Evolutionary conservation across 345 rosid species (phyloP), one percentile per base, ranked within the genome.

Genomic region (Adansonia digitata): DNA sequence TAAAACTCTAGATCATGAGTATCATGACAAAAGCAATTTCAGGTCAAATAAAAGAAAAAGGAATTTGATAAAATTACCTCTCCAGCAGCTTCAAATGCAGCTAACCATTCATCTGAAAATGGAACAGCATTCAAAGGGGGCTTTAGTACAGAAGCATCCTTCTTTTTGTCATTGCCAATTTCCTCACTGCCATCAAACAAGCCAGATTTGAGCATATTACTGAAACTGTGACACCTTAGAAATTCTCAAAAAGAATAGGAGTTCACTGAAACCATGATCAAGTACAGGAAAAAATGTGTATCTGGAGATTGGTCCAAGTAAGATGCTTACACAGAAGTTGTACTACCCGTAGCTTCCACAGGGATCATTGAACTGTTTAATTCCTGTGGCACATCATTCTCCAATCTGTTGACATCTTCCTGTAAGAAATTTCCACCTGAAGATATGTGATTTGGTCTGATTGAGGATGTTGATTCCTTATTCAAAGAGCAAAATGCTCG

Each of bases 41-140:
- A 4, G 2, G 26, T 66, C 40, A 5, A 17, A 29, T 46, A 9
- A 68, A 27, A 37, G 2, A 8, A 72, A 14, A 26, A 22, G 20
- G 13, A 72, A 10, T 61, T 17, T 7, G 52, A 74, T 31, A 49
- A 63, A 27, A 74, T 53, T 89, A 95, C 98, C 99, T 93, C 98
- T 78, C 99, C 99, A 69, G 96, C 97, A 74, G 93, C 94, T 87
- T 91, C 98, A 72, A 91, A 67, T 69, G 94, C 96, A 64, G 98
- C 92, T 80, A 95, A 75, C 99, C 99, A 91, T 75, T 95, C 98
- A 51, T 93, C 97, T 69, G 98, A 95, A 81, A 93, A 93, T 46
- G 99, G 97, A 84, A 79, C 82, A 76, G 85, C 96, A 81, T 82
- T 53, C 43, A 78, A 81, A 52, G 88, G 93, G 71, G 91, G 96